Conservation (phyloP, 2,329 filamentous ascomycete genomes). For the Pseudocercospora eumusae region DNA sequence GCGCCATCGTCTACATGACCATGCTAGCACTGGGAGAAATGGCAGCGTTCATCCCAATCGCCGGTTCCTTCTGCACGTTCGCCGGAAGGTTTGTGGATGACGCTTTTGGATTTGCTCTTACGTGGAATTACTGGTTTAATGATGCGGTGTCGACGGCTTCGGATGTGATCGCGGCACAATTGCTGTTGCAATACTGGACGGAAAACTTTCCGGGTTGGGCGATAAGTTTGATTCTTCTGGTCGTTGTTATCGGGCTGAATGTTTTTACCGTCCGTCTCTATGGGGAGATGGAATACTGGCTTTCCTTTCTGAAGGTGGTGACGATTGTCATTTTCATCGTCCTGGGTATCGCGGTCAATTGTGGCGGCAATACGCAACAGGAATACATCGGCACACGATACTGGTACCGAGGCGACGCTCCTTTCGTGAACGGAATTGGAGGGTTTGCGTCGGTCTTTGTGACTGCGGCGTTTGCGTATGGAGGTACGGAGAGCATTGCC, state of each 20-base stretch:
- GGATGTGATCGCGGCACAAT: conserved; percentile 61
- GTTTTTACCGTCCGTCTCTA: conserved; percentile 57
- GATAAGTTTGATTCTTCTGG: conserved; percentile 63
- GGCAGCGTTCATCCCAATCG: conserved; percentile 76
- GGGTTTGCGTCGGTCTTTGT: conserved; percentile 67
- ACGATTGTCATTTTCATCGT: conserved; percentile 63
- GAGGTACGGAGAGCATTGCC: conserved; percentile 59
- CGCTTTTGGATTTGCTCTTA: conserved; percentile 74
- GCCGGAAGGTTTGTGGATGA: conserved; percentile 68
- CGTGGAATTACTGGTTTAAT: conserved; percentile 66
- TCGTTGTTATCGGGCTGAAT: conserved; percentile 56
- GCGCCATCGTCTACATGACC: conserved; percentile 72
- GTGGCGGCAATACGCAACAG: conserved; percentile 63
- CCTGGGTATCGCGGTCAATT: conserved; percentile 62
- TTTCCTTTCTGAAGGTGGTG: conserved; percentile 57
- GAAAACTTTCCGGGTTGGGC: conserved; percentile 65
- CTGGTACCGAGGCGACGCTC: conserved; percentile 61
- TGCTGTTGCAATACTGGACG: conserved; percentile 64
- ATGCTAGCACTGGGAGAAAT: conserved; percentile 82
- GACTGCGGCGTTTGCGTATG: conserved; percentile 61
- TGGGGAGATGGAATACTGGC: conserved; percentile 57
- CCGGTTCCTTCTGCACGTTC: conserved; percentile 68
- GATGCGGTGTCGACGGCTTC: conserved; percentile 62
- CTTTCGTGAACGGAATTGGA: conserved; percentile 65
- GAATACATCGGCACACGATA: conserved; percentile 72